These are phyloP conservation scores for Dactylellina sp. DNA, from an alignment of 2,329 filamentous ascomycete genomes.

Conservation along the genomic window DNA sequence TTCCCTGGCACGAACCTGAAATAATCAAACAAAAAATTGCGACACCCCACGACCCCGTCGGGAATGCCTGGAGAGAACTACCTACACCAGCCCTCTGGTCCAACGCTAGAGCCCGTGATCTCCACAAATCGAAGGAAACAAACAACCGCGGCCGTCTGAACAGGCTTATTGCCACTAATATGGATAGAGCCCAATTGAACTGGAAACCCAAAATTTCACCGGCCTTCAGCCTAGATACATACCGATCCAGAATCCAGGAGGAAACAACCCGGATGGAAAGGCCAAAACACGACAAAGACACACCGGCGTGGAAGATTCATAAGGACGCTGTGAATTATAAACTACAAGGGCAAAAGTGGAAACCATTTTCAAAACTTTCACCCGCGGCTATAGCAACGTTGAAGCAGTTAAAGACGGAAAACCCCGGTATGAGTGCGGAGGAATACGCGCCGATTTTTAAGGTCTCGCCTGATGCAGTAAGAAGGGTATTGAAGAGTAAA, in stretches of 20 bases:
- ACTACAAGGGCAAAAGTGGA: slow-evolving; percentile 81
- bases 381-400: slow-evolving; percentile 94
- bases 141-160: slow-evolving; percentile 14
- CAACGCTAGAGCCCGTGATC: slow-evolving; percentile 3
- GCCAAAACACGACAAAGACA: slow-evolving; percentile 12
- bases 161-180: not conserved
- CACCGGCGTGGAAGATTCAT: slow-evolving; percentile 35
- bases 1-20: slow-evolving; percentile 34
- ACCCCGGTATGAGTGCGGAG: slow-evolving; percentile 78
- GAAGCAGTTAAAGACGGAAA: slow-evolving; percentile 80
- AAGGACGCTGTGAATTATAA: slow-evolving; percentile 70
- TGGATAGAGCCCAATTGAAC: not conserved
- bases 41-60: slow-evolving; percentile 23
- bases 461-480: slow-evolving; percentile 86
- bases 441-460: slow-evolving; percentile 82
- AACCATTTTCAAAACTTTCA: slow-evolving; percentile 84
- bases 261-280: not conserved
- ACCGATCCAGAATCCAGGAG: slow-evolving; percentile 10
- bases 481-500: slow-evolving; percentile 84
- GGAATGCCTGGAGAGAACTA: slow-evolving; percentile 41
- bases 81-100: slow-evolving; percentile 40
- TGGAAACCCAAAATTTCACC: slow-evolving; percentile 7
- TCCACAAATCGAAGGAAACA: slow-evolving; percentile 9
- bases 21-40: slow-evolving; percentile 18
- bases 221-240: not conserved